Percentiles rank a stretch among this genome's conserved stretches.
phyloP scores from a whole-genome alignment of 75 land plant genomes.

The Cunninghamia lanceolata region DNA sequence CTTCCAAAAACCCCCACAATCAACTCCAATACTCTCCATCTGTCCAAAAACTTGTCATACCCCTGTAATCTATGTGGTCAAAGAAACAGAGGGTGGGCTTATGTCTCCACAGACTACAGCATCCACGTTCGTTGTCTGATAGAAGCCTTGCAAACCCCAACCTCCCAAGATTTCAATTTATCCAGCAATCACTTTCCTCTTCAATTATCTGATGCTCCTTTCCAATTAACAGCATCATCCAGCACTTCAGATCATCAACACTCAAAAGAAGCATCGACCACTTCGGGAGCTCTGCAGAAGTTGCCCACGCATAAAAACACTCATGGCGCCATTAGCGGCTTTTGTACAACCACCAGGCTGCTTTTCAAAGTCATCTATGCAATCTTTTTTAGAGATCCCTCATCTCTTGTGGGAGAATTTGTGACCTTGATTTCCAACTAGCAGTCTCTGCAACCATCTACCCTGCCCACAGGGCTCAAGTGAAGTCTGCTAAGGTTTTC shows the following conservation, averaged over 20 bases:
- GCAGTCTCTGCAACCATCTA: too few species aligned
- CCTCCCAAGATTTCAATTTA: constrained; percentile 40
- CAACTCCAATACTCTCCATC: constrained; percentile 7
- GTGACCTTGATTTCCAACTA: constrained; percentile 35
- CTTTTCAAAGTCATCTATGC: too few species aligned
- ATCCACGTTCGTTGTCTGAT: constrained; percentile 43
- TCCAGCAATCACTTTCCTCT: constrained; percentile 12
- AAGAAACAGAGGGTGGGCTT: constrained; percentile 24
- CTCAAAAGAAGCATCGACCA: constrained; percentile 28
- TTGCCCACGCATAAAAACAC: constrained; percentile 14
- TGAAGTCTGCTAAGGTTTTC: too few species aligned
- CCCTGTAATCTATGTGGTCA: constrained; percentile 28
- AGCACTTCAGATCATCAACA: background rate
- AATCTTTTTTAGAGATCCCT: constrained; percentile 21
- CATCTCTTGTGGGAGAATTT: constrained; percentile 38
- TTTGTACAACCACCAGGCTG: constrained; percentile 36
- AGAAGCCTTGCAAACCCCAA: constrained; percentile 47
- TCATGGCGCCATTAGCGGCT: constrained; percentile 28
- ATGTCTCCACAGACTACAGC: constrained; percentile 18
- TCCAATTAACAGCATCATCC: background rate
- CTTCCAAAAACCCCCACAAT: constrained; percentile 2
- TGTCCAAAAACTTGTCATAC: constrained; percentile 12
- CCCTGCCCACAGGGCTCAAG: too few species aligned
- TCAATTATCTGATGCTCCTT: background rate
- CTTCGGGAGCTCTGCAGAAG: constrained; percentile 22